These are phyloP conservation scores for Fusarium robinianum DNA, from an alignment of 2,329 filamentous ascomycete species.

Conservation along the genomic window DNA sequence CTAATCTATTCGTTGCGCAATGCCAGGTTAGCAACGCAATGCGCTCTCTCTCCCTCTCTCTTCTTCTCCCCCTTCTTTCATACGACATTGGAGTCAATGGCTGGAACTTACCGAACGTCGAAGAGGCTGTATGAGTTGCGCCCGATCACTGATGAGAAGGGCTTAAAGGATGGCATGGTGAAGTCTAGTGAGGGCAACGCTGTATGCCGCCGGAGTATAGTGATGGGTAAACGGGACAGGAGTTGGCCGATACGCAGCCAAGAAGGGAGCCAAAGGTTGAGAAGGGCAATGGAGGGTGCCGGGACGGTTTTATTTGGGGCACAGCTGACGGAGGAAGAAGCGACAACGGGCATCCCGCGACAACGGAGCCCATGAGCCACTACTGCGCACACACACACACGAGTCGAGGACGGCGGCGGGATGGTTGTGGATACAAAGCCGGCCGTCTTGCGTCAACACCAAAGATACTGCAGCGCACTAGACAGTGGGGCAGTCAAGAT, in stretches of 20 bases:
- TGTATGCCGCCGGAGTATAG: slow-evolving; percentile 21
- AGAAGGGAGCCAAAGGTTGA: slow-evolving; percentile 24
- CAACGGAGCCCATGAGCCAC: slow-evolving; percentile 25
- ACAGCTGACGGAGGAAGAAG: slow-evolving; percentile 22
- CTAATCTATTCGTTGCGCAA: slow-evolving; percentile 59
- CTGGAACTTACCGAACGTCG: slow-evolving; percentile 58
- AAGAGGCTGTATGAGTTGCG: slow-evolving; percentile 59
- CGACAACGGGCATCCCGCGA: slow-evolving; percentile 18
- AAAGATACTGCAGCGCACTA: too few relatives aligned
- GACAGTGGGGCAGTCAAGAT: slow-evolving; percentile 32
- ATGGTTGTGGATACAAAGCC: slow-evolving; percentile 29
- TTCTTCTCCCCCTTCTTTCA: too few relatives aligned
- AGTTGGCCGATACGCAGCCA: slow-evolving; percentile 26
- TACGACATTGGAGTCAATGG: neutral
- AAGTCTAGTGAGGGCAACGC: slow-evolving; percentile 21
- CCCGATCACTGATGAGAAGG: slow-evolving; percentile 57
- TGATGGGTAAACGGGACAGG: slow-evolving; percentile 9
- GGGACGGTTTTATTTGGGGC: slow-evolving; percentile 36
- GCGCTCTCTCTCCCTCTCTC: too few relatives aligned
- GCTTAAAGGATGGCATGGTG: slow-evolving; percentile 61
- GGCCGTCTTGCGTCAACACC: too few relatives aligned
- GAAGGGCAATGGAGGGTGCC: slow-evolving; percentile 32
- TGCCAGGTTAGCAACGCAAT: too few relatives aligned
- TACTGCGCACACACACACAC: slow-evolving; percentile 19
- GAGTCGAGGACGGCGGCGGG: slow-evolving; percentile 22